Base-by-base conservation (phyloP, 805 yeast species). In the Candida ficus region DNA sequence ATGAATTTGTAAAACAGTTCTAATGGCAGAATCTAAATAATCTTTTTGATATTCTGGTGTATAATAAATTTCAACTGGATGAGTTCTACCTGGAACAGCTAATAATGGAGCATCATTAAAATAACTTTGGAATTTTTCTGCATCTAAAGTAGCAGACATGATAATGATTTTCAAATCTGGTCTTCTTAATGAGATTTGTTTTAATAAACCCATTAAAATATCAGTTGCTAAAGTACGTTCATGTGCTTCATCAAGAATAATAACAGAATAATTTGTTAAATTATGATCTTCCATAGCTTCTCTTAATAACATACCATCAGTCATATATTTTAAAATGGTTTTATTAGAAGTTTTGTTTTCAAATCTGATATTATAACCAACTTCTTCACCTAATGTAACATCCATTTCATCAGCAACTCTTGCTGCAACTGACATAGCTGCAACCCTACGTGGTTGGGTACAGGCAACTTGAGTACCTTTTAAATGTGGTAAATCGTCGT, bases 401-500 rank as follows among this genome's bases (percentile, higher is more conserved):
- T 90, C 98, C 93, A 90, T 79, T 64, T 91, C 99, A 57, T 88
- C 95, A 4, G 98, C 96, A 39, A 91, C 99, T 70, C 99, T 84
- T 49, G 85, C 82, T 17, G 98, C 98, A 43, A 90, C 98, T 41
- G 95, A 85, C 97, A 90, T 91, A 14, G 99, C 98, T 16, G 99
- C 99, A 51, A 91, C 98, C 66, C 99, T 80, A 69, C 99, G 80
- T 14, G 99, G 99, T 52, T 76, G 91, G 0, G 98, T 90, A 78
- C 96, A 90, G 1, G 96, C 98, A 40, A 91, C 91, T 64, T 82
- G 91, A 13, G 80, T 80, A 5, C 91, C 90, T 38, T 67, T 66
- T 50, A 88, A 68, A 56, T 88, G 96, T 14, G 97, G 96, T 75
- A 91, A 75, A 53, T 90, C 98, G 60, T 93, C 97, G 55, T 77